Base-by-base conservation (phyloP, 2,329 filamentous ascomycete genomes). In the Neopestalotiopsis rosae region DNA sequence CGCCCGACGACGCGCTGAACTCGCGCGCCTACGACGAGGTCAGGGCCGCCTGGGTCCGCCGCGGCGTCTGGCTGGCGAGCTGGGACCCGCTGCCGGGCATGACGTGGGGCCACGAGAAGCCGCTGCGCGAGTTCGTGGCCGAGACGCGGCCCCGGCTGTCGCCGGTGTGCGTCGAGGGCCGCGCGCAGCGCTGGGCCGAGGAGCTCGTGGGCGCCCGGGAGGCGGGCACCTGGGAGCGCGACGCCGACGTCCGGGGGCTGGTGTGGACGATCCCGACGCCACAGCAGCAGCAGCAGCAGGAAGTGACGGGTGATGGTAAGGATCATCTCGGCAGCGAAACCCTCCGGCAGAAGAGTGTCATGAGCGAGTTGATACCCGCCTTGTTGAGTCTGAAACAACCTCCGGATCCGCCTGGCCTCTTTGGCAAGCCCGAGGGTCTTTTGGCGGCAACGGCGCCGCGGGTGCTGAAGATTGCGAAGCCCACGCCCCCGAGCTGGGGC, bases 171-270 rank as follows among this genome's bases (percentile, higher is more conserved):
- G 59, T 62, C 34, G 59, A 62, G n/a, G 59, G 30, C 34, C 24
- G 59, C 24, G 59, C 32, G 2, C 59, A 62, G 59, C 40, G 34
- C 32, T 62, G 59, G 59, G 32, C 59, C n/a, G 30, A 62, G 59
- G 30, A 62, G 32, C n/a, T 38, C n/a, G 59, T 62, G 17, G 59
- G 59, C 30, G 40, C 59, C 14, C 30, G n/a, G 10, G 59, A 62
- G 59, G 6, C 59, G 30, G 59, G 59, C n/a, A 62, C 59, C 34
- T 62, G 59, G 59, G 59, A 62, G 59, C 30, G 59, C 24, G 57
- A 59, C 20, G 30, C 57, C 12, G 57, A 59, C 10, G 57, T 34
- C 24, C 10, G 57, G 17, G 57, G 57, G 2, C 17, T 59, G 17
- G 30, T 34, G 9, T 59, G 57, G 57, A 59, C 20, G n/a, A 59